Base-by-base conservation (phyloP, 352 stramenopile genomes). In the Aphanomyces stellatus region DNA sequence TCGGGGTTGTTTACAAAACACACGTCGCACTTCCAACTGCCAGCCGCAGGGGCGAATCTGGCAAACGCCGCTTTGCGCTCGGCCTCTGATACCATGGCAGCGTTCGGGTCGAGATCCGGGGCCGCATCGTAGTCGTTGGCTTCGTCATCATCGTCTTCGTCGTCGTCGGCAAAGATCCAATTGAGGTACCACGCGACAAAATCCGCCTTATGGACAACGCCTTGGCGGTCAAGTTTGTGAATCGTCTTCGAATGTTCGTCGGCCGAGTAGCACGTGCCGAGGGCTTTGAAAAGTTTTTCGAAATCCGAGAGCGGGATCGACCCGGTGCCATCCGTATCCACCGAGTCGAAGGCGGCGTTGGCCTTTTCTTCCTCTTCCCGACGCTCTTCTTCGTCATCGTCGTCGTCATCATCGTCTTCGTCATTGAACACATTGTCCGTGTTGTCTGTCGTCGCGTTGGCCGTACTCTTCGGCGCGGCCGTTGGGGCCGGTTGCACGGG, bases 131-230 rank as follows among this genome's bases (percentile, higher is more conserved):
- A 61, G 11, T 82, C 70, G 19, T 72, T 65, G 42, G 25, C 73
- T 51, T 78, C 76, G 1, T 79, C 79, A 19, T 87, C 78, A 4
- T 72, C 78, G 13, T 79, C 76, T n/a, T 76, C 76, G n/a, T 72
- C 65, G 22, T 74, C 76, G 10, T 76, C 69, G 13, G 51, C 57
- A 34, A 89, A 85, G 60, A 89, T 71, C 79, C 79, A 89, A 63
- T 76, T 71, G 10, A 88, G 55, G 51, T 89, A 89, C 81, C 81
- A 89, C 30, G 66, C 65, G 40, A 81, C 72, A 40, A 89, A 89
- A 28, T 85, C 77, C 2, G 73, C 57, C 33, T 85, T 76, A 27
- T 78, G 71, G 19, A 89, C 69, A 46, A 74, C 77, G n/a, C 81
- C 81, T 48, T 81, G 70, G 46, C 76, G 80, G 13, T 73, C 63